Conservation (phyloP, 495 filamentous ascomycete genomes). For the Podospora pseudoanserina region DNA sequence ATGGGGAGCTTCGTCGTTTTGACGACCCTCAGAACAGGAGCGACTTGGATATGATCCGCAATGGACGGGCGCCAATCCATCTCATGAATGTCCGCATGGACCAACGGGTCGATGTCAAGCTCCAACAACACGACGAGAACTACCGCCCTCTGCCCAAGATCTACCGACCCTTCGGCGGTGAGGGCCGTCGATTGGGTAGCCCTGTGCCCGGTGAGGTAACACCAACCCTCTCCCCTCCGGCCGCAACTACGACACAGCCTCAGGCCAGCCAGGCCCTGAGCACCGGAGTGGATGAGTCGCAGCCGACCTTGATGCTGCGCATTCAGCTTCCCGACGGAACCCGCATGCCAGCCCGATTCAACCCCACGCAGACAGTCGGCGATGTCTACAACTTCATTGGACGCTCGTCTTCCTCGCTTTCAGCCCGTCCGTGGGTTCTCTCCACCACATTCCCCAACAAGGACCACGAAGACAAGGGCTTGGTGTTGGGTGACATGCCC, state of each 20-base stretch:
- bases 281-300: slow-evolving; percentile 65
- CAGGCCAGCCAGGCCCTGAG: slow-evolving; percentile 32
- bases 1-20: slow-evolving; percentile 83
- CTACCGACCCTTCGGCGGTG: slow-evolving; percentile 80
- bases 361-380: slow-evolving; percentile 83
- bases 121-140: slow-evolving; percentile 81
- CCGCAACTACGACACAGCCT: slow-evolving; percentile 17
- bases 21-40: slow-evolving; percentile 83
- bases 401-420: slow-evolving; percentile 58
- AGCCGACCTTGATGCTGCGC: slow-evolving; percentile 75
- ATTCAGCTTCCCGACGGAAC: slow-evolving; percentile 90
- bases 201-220: slow-evolving; percentile 67
- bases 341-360: slow-evolving; percentile 81
- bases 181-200: slow-evolving; percentile 84
- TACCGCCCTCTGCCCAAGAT: slow-evolving; percentile 78
- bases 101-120: slow-evolving; percentile 86
- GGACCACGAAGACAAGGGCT: slow-evolving; percentile 72
- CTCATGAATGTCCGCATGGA: slow-evolving; percentile 83
- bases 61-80: slow-evolving; percentile 79
- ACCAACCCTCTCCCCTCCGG: slow-evolving; percentile 41
- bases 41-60: slow-evolving; percentile 78
- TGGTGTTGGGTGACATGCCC: slow-evolving; percentile 67
- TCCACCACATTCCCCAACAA: slow-evolving; percentile 97
- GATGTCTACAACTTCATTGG: slow-evolving; percentile 86
- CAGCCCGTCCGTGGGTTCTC: slow-evolving; percentile 66